Evolutionary conservation across 371 early-diverging fungal genomes (phyloP).

Genomic region (Mucor piriformis): DNA sequence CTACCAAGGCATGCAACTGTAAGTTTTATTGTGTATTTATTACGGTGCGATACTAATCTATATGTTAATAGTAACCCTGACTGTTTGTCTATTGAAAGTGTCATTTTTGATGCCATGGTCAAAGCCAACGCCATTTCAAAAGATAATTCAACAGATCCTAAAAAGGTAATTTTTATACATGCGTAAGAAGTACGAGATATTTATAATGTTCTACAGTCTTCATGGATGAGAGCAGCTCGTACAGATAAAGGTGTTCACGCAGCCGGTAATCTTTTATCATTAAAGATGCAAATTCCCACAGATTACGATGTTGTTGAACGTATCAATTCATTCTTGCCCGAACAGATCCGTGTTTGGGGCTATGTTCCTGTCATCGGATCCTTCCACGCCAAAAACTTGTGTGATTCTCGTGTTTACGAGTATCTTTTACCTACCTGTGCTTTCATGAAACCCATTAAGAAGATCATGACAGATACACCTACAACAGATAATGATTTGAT

Average conservation of each 20-base stretch:
- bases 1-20: constrained; percentile 96
- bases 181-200: not conserved
- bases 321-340: constrained; percentile 78
- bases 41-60: too few species aligned
- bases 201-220: constrained; percentile 9
- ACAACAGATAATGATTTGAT: constrained; percentile 21
- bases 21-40: constrained; percentile 26
- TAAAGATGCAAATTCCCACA: constrained; percentile 79
- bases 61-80: constrained; percentile 62
- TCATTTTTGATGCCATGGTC: constrained; percentile 76
- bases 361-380: constrained; percentile 73
- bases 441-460: constrained; percentile 55
- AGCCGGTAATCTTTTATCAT: constrained; percentile 92
- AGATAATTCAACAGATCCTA: constrained; percentile 76
- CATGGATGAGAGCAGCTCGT: constrained; percentile 91
- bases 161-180: constrained; percentile 60
- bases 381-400: constrained; percentile 92
- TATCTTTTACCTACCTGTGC: constrained; percentile 97
- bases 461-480: constrained; percentile 27
- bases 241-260: constrained; percentile 99
- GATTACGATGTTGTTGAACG: constrained; percentile 70
- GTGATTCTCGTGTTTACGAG: constrained; percentile 96
- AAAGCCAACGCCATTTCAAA: constrained; percentile 79
- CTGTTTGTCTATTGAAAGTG: constrained; percentile 81
- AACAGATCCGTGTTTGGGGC: constrained; percentile 87